These are phyloP conservation scores for Auxenochlorella pyrenoidosa DNA, from an alignment of 139 green algal species.

Conservation along the genomic window DNA sequence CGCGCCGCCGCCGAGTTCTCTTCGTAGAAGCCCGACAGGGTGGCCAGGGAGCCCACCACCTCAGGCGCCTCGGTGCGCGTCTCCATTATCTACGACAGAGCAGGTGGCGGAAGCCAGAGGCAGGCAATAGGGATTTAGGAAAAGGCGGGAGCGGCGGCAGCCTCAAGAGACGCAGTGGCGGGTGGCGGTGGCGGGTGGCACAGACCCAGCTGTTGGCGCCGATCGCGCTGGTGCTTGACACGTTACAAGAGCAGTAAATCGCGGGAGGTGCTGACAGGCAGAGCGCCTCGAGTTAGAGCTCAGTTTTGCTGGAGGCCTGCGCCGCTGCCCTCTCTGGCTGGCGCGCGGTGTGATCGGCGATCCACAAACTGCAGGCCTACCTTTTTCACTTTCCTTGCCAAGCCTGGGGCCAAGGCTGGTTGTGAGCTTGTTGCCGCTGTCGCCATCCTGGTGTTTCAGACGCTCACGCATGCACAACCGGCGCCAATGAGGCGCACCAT, in stretches of 20 bases:
- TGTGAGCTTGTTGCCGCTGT: background rate
- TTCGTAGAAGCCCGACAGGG: conserved; percentile 81
- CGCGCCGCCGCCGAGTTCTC: conserved; percentile 76
- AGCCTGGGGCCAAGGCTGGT: conserved; percentile 67
- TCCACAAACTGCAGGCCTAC: conserved; percentile 19
- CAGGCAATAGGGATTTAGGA: background rate
- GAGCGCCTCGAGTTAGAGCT: too few relatives aligned
- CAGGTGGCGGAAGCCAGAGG: background rate
- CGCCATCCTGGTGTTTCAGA: background rate
- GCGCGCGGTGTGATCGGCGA: background rate
- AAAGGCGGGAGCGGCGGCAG: background rate
- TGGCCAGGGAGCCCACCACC: conserved; percentile 74
- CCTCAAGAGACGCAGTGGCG: background rate
- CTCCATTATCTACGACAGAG: conserved; percentile 78
- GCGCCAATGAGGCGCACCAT: too few relatives aligned
- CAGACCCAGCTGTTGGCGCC: background rate
- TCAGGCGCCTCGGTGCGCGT: conserved; percentile 88
- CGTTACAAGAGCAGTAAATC: too few relatives aligned
- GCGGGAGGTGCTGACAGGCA: too few relatives aligned
- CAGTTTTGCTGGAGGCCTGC: background rate
- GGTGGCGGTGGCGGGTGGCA: background rate
- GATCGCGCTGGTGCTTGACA: background rate
- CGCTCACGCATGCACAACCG: background rate
- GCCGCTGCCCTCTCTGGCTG: background rate
- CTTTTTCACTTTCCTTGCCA: conserved; percentile 91